phyloP scores from a whole-genome alignment of 2,329 filamentous ascomycete genomes.

The Ophiosphaerella korrae region DNA sequence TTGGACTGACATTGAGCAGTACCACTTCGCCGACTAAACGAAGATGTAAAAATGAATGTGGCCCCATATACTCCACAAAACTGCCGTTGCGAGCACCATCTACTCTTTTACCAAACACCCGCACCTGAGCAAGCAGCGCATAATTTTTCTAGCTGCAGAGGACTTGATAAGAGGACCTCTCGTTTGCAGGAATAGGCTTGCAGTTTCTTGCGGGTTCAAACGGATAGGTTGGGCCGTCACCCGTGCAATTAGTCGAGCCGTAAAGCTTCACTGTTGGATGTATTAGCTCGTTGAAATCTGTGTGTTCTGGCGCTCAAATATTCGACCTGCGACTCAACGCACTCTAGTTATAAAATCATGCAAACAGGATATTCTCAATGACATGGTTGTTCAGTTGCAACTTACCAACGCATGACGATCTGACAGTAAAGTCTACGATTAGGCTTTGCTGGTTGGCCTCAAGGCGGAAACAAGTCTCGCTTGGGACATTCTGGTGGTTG shows the following conservation, averaged over 20 bases:
- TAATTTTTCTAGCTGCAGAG: not conserved
- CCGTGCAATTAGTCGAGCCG: not conserved
- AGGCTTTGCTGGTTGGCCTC: not conserved
- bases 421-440: not conserved
- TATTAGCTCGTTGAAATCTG: not conserved
- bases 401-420: slow-evolving; percentile 1
- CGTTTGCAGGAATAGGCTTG: slow-evolving; percentile 3
- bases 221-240: not conserved
- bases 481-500: not conserved
- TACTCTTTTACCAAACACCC: not conserved
- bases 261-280: not conserved
- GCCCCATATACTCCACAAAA: not conserved
- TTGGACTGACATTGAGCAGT: slow-evolving; percentile 1
- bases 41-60: not conserved
- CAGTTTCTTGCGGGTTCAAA: not conserved
- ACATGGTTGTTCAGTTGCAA: not conserved
- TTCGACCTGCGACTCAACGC: no score
- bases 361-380: no score
- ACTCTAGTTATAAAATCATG: no score
- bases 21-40: not conserved
- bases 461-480: not conserved
- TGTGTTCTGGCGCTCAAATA: no score
- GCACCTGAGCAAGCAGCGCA: not conserved
- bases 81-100: slow-evolving; percentile 2
- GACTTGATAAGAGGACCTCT: slow-evolving; percentile 1